Percentiles rank a stretch among this genome's conserved stretches.
These are phyloP conservation scores for Rhizopogon rudus DNA, from an alignment of 768 basidiomycete species.

Conservation along the genomic window DNA sequence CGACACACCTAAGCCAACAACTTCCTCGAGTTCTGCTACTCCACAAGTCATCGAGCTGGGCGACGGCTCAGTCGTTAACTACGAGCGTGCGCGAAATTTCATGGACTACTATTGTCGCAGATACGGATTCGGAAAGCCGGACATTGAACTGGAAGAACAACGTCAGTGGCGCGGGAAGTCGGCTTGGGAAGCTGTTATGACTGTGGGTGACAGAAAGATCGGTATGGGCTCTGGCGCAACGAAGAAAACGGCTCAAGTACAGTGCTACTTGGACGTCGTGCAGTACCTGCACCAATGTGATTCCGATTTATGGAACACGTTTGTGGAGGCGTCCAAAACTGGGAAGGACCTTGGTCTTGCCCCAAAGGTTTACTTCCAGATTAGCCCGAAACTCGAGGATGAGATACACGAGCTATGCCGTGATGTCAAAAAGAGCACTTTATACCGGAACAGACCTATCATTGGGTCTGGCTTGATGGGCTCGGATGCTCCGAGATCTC, in stretches of 20 bases:
- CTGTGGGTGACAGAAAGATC: slow-evolving; percentile 72
- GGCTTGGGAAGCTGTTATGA: slow-evolving; percentile 71
- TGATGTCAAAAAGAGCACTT: slow-evolving; percentile 55
- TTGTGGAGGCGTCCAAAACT: slow-evolving; percentile 51
- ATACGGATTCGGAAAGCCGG: slow-evolving; percentile 70
- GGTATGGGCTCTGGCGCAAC: slow-evolving; percentile 65
- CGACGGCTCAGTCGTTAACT: slow-evolving; percentile 58
- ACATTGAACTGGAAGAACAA: slow-evolving; percentile 48
- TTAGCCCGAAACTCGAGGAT: slow-evolving; percentile 60
- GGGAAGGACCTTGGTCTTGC: slow-evolving; percentile 70
- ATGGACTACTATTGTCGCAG: slow-evolving; percentile 93
- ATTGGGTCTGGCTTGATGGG: slow-evolving; percentile 14
- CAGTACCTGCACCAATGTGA: slow-evolving; percentile 87
- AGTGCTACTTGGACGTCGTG: slow-evolving; percentile 84
- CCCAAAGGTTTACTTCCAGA: slow-evolving; percentile 60
- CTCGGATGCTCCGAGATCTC: slow-evolving; percentile 1
- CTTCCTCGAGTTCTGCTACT: neutral
- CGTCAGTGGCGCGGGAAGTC: slow-evolving; percentile 19
- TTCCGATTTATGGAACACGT: slow-evolving; percentile 71
- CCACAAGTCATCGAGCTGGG: slow-evolving; percentile 37
- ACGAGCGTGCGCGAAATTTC: slow-evolving; percentile 78
- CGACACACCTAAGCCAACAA: slow-evolving; percentile 23
- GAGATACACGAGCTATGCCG: slow-evolving; percentile 65
- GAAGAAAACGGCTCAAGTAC: slow-evolving; percentile 70
- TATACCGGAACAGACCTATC: slow-evolving; percentile 64